Percentiles rank a stretch among this genome's conserved stretches.
phyloP scores from a whole-genome alignment of 106 monocot species.

The Xerophyta viscosa region DNA sequence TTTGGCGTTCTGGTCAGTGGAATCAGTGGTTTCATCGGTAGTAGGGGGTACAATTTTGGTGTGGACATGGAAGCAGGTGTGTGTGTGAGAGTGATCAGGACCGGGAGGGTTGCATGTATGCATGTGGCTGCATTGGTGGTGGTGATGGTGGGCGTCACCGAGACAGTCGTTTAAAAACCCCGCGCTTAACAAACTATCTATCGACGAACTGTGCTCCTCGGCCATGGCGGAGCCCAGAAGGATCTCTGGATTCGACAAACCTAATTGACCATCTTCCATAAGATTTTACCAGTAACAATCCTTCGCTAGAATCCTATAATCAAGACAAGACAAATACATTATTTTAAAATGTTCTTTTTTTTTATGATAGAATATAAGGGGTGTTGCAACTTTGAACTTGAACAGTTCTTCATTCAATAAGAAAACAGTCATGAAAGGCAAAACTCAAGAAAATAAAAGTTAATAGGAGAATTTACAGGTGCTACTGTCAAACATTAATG shows the following conservation, averaged over 20 bases:
- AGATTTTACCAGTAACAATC: too few relatives aligned
- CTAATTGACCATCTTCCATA: slow-evolving; percentile 71
- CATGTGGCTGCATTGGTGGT: slow-evolving; percentile 88
- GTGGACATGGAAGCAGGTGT: slow-evolving; percentile 94
- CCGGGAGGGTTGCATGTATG: slow-evolving; percentile 90
- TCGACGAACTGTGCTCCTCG: slow-evolving; percentile 47
- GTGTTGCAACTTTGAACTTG: too few relatives aligned
- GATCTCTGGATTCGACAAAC: slow-evolving; percentile 57
- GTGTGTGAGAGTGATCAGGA: slow-evolving; percentile 75
- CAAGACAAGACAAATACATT: too few relatives aligned
- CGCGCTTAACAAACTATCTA: slow-evolving; percentile 39
- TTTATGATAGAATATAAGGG: too few relatives aligned
- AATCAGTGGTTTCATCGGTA: slow-evolving; percentile 16
- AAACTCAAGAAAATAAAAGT: too few relatives aligned
- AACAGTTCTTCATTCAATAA: too few relatives aligned
- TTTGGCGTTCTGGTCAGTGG: slow-evolving; percentile 26
- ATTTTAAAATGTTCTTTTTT: too few relatives aligned
- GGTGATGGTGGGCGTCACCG: slow-evolving; percentile 51
- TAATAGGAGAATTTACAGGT: too few relatives aligned
- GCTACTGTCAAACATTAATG: too few relatives aligned
- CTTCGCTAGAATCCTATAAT: too few relatives aligned
- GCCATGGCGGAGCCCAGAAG: slow-evolving; percentile 11
- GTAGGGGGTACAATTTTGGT: slow-evolving; percentile 63
- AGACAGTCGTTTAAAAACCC: slow-evolving; percentile 57
- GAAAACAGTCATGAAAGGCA: too few relatives aligned